Evolutionary conservation across 2,329 filamentous ascomycete species (phyloP), one percentile per base, ranked within the genome.

Genomic region (Chaetomiaceae sp.): DNA sequence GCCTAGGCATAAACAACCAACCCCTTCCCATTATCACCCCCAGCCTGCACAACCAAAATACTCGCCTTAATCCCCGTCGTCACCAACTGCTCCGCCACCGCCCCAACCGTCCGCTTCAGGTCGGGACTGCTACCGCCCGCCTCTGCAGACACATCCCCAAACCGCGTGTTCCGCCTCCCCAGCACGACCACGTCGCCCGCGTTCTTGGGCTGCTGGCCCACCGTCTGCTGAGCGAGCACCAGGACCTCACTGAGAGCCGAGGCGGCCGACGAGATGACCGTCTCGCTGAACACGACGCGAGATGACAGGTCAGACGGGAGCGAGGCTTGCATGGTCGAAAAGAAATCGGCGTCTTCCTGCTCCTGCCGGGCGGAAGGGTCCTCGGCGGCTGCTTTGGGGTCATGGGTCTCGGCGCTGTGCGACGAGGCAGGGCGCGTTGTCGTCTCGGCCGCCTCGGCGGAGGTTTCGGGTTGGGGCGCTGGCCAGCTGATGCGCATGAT

Each of bases 161-260:
- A 64, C 23, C 54, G 61, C 22, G 70, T 65, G 57, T 78, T 74
- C 38, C 73, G 67, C 37, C 85, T 75, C 0, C 87, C 87, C 12
- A 89, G 71, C 1, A 91, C 75, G 15, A 91, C 74, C 20, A 91
- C 72, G 64, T 90, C 87, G 2, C 87, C 87, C 0, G 83, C 83
- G 61, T 88, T 89, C 64, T 75, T 78, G 0, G 78, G 74, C 17
- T 78, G 76, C 55, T 81, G 78, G 0, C 80, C 81, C 2, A 89
- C 75, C 48, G 85, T 82, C 25, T 75, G 68, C 47, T 76, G 75
- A 0, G 85, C 85, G 4, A 77, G 69, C 6, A 75, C 71, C 1
- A 87, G 58, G 1, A 78, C 73, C 53, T 76, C 75, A 1, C 66
- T 63, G 6, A 79, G 68, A 1, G 75, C 67, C 1, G 39, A 29